Conservation (phyloP, 148 eudicot species). For the Fagopyrum esculentum region DNA sequence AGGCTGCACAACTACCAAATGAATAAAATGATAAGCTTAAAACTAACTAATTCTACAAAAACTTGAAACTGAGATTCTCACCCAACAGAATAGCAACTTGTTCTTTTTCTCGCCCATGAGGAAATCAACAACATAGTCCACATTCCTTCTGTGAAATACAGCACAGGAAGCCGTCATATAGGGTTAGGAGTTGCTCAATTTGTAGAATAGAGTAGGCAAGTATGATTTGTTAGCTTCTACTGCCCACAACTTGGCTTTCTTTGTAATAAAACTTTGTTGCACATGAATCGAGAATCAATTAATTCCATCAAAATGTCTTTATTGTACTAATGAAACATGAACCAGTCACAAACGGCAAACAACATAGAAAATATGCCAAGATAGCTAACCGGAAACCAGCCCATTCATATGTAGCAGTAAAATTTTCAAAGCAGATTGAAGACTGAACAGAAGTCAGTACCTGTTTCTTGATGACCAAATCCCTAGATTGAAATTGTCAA, state of each 20-base stretch:
- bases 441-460: conserved; percentile 25
- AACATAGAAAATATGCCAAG: neutral
- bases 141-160: conserved; percentile 43
- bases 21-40: neutral
- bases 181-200: conserved; percentile 8
- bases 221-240: neutral
- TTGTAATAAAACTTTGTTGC: neutral
- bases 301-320: neutral
- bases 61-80: conserved; percentile 20
- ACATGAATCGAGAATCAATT: neutral
- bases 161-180: conserved; percentile 14
- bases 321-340: neutral
- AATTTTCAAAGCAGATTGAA: too few species aligned
- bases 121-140: conserved; percentile 63
- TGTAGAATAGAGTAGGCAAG: neutral
- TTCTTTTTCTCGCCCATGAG: conserved; percentile 67
- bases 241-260: neutral
- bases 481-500: conserved; percentile 77
- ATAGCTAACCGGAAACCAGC: too few species aligned
- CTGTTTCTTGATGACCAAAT: conserved; percentile 91
- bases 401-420: too few species aligned
- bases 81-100: conserved; percentile 81
- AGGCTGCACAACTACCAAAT: neutral
- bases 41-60: neutral
- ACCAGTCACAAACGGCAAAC: neutral